Evolutionary conservation across 768 basidiomycete species (phyloP).

Genomic region (Pulveroboletus frians): DNA sequence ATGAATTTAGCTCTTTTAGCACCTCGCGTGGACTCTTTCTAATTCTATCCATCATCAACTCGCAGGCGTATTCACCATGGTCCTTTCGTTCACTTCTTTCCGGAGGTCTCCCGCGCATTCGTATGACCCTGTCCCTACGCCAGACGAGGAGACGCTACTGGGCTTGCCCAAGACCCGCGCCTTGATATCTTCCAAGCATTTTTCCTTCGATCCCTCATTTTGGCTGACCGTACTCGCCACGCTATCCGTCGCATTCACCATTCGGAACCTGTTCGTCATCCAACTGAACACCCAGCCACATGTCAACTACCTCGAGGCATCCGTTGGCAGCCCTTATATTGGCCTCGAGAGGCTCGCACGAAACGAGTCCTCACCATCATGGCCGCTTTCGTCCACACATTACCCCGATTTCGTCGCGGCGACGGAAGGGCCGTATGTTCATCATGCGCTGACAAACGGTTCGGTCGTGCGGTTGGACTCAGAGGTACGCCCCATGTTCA

Average conservation of each 20-base stretch:
- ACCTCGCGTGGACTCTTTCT: neutral
- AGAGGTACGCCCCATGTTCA: slow-evolving; percentile 1
- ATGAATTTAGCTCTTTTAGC: neutral
- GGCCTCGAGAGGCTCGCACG: slow-evolving; percentile 22
- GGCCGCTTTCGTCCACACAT: slow-evolving; percentile 21
- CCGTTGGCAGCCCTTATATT: slow-evolving; percentile 18
- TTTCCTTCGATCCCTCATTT: slow-evolving; percentile 10
- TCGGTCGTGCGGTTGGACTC: slow-evolving; percentile 21
- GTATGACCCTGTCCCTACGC: slow-evolving; percentile 11
- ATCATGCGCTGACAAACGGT: slow-evolving; percentile 12
- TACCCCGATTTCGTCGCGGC: slow-evolving; percentile 21
- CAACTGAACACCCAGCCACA: slow-evolving; percentile 3
- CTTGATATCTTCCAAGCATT: neutral
- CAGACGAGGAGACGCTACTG: slow-evolving; percentile 16
- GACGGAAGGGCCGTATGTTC: slow-evolving; percentile 6
- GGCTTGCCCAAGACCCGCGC: neutral
- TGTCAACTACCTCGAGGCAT: slow-evolving; percentile 4
- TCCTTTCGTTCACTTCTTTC: neutral
- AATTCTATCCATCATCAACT: neutral
- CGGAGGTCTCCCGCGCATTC: slow-evolving; percentile 1
- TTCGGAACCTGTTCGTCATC: slow-evolving; percentile 20
- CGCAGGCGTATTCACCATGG: slow-evolving; percentile 2
- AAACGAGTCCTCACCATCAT: slow-evolving; percentile 25
- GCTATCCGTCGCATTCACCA: slow-evolving; percentile 16
- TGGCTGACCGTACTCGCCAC: slow-evolving; percentile 17